Evolutionary conservation across 2,329 filamentous ascomycete species (phyloP), one percentile per base, ranked within the genome.

Genomic region (Cercospora citrullina): DNA sequence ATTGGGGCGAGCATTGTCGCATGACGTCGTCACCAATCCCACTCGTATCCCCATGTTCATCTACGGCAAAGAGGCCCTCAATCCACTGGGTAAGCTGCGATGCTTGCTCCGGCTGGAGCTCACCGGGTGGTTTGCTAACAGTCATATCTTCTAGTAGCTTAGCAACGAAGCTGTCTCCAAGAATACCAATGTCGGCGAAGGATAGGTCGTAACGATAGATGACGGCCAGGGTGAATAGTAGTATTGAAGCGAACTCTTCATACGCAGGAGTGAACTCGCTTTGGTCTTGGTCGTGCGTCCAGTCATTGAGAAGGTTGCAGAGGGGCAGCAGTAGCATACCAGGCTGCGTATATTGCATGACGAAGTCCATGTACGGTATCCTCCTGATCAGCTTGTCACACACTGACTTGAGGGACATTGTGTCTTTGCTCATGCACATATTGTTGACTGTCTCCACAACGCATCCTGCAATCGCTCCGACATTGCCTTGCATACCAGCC

Each of bases 401-500:
- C 1, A 94, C 79, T 1, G 86, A 84, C 77, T 93, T 93, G 59
- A 96, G 80, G n/a, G 90, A 87, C 86, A 92, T 92, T 0, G 92
- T 94, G 73, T 93, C 91, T 73, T 91, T 91, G 58, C 86, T 89
- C 18, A 84, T 83, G 74, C 91, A 94, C 16, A 93, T 84, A 71
- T 73, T 88, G 87, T 23, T 86, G 84, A 74, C 67, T 1, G 82
- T 80, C 66, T 84, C 81, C 28, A 81, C 79, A 9, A 85, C 71
- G 30, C 93, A 94, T 68, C 90, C 89, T 61, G 91, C 91, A 18
- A 96, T 92, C 2, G 93, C 92, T 2, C 92, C 93, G 2, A 92
- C 92, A 78, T 97, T 97, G 1, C 94, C 94, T 75, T 96, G 92
- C 86, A 95, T 93, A 61, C 90, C 90, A 66, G 97, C 93, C 26